Evolutionary conservation across 73 alveolate species (phyloP).

Genomic region (Uronychia setigera): DNA sequence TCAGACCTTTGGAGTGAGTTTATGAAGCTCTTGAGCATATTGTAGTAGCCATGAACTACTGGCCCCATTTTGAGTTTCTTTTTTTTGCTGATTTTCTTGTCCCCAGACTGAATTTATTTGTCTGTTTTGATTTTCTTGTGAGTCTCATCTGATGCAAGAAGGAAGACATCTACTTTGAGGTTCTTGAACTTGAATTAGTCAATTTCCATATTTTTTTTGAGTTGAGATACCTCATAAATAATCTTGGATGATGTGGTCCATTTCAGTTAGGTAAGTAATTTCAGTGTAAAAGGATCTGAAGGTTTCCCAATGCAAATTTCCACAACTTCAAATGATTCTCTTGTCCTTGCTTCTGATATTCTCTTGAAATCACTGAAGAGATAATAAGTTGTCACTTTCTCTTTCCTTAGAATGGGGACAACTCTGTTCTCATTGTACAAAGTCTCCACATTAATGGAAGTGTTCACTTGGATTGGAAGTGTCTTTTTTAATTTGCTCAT

Average conservation of each 20-base stretch:
- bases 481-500: no score
- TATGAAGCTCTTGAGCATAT: neutral
- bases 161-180: neutral
- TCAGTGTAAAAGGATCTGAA: neutral
- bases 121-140: neutral
- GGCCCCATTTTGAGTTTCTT: neutral
- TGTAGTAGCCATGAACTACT: neutral
- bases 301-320: neutral
- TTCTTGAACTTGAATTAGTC: neutral
- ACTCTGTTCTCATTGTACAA: neutral
- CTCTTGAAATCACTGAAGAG: neutral
- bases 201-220: neutral
- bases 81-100: neutral
- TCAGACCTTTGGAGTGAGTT: neutral
- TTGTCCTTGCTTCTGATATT: neutral
- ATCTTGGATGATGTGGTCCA: conserved; percentile 2
- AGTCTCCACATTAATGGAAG: no score
- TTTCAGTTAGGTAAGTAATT: neutral
- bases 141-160: conserved; percentile 5
- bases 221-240: neutral
- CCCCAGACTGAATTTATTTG: neutral
- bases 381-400: neutral
- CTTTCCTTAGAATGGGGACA: neutral
- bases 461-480: no score
- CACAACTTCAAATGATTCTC: conserved; percentile 5